phyloP scores from a whole-genome alignment of 805 yeast genomes.

The Wickerhamiella slavikovae region DNA sequence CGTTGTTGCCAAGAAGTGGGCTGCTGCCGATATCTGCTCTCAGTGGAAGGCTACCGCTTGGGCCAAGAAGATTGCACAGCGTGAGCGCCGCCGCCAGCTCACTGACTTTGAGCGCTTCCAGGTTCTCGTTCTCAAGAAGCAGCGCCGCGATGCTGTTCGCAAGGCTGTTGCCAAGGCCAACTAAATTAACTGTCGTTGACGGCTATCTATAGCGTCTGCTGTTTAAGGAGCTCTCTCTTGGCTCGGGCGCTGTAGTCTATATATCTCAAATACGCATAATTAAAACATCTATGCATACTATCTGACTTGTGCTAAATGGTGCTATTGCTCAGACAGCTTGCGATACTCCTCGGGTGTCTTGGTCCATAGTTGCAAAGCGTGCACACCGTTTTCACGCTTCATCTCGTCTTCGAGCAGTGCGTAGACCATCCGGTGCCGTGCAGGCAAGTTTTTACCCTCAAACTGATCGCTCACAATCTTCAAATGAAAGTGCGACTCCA shows the following conservation, averaged over 20 bases:
- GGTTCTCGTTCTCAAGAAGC: constrained; percentile 92
- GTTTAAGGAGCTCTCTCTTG: no score
- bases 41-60: constrained; percentile 89
- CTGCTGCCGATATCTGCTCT: constrained; percentile 65
- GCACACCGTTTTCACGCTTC: constrained; percentile 42
- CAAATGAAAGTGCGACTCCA: constrained; percentile 68
- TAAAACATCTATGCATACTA: not conserved
- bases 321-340: no score
- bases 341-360: constrained; percentile 44
- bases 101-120: constrained; percentile 99
- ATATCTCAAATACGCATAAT: no score
- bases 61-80: constrained; percentile 97
- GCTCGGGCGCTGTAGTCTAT: no score
- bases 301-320: no score
- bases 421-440: constrained; percentile 63
- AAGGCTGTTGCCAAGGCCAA: constrained; percentile 90
- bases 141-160: constrained; percentile 85
- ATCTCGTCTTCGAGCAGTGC: constrained; percentile 51
- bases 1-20: constrained; percentile 80
- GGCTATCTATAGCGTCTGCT: no score
- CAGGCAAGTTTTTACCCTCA: constrained; percentile 40
- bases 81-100: constrained; percentile 80
- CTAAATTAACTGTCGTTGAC: no score
- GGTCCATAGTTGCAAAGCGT: constrained; percentile 72
- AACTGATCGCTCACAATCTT: constrained; percentile 54